Base-by-base conservation (phyloP, 306 rosid genomes). In the Fragaria vesca region DNA sequence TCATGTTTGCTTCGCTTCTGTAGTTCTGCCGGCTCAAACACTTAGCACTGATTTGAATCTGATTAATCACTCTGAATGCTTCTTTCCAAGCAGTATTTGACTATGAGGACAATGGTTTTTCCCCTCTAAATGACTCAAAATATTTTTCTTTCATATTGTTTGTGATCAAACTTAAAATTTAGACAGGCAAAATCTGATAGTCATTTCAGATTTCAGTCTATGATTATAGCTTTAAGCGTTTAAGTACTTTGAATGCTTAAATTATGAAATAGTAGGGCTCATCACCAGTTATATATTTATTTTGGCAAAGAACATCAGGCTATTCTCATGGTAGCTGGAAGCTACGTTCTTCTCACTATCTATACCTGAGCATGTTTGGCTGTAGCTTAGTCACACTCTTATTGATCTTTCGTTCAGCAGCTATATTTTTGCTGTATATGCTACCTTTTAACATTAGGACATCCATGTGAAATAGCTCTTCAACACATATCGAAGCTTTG, bases 401-500 rank as follows among this genome's bases (percentile, higher is more conserved):
- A 72, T 79, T 74, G 79, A 47, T 50, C 58, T 58, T 32, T 65
- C n/a, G 74, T 82, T 77, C 51, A 52, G 55, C 42, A 58, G 69
- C 55, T 71, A 32, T 80, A 68, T 71, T 71, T 32, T 47, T 69
- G 45, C 54, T 48, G 43, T 42, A 36, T 42, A 36, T n/a, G 73
- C 78, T 65, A 60, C 63, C 54, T 77, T 79, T 70, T 81, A 77
- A 77, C 63, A 78, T 69, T 40, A 78, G 73, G 79, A 73, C 74
- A 60, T 81, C 66, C 81, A 69, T 81, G 74, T 85, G 86, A 80
- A 82, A 83, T 88, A 96, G 99, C 94, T 96, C 71, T 86, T 90
- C 79, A 81, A 86, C 87, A 86, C 89, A 18, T 96, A 93, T 79
- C 88, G 91, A 81, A 91, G 90, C 86, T 96, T 86, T 52, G 87